Evolutionary conservation across 176 grass and related monocot species (phyloP), one percentile per base, ranked within the genome.

Genomic region (Cenchrus fungigraminus): DNA sequence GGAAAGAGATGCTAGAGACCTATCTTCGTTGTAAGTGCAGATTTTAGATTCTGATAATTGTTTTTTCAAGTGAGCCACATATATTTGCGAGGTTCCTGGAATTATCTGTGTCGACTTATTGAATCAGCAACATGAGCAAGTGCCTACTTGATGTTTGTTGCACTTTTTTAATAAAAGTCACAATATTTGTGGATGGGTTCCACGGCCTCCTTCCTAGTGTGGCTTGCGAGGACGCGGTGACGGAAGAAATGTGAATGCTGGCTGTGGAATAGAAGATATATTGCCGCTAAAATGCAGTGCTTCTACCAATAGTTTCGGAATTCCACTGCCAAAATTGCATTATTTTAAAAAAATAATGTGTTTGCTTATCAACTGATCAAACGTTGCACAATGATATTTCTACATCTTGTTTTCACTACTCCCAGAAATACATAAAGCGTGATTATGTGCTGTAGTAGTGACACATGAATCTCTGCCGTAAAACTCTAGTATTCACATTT

Each of bases 401-500:
- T 81, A 47, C 50, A 69, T 42, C 34, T 47, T 1, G 13, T 6
- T 86, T 84, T 78, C 57, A 58, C 37, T 65, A 65, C 7, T 43
- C 54, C 55, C 13, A 77, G 25, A 72, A 82, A 90, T 8, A 72
- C 55, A 71, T 40, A 31, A 76, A 76, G 46, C 47, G 82, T 31
- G 65, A 82, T 32, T 29, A 84, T 74, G 25, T 37, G 28, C 25
- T 79, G 87, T 79, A 50, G 60, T 15, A 17, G 34, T 42, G 34
- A 45, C 40, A 57, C 76, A 47, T 81, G 37, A 76, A 76, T 64
- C 25, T 79, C 66, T 73, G 77, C 65, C 79, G 53, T 63, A 83
- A 61, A 49, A 86, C 44, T 29, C 79, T 86, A 89, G 86, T 82
- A 94, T 94, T 92, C 89, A 92, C 87, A 94, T 92, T 87, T 89